These are phyloP conservation scores for Penicillium waksmanii DNA, from an alignment of 495 filamentous ascomycete genomes.

Conservation along the genomic window DNA sequence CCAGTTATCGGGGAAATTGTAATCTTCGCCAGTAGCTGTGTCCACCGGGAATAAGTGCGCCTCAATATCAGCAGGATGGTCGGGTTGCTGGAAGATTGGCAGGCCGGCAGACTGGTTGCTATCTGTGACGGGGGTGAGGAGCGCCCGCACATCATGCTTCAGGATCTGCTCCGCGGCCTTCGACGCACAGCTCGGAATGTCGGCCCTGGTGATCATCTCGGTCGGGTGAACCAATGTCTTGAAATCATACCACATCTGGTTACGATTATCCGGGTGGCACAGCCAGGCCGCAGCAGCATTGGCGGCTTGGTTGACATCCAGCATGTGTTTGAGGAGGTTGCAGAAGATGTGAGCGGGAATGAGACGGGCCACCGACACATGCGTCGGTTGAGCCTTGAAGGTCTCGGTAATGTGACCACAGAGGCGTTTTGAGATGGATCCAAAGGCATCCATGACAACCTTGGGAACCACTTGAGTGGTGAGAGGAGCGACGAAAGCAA, in stretches of 20 bases:
- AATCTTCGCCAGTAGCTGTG: slow-evolving; percentile 43
- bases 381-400: slow-evolving; percentile 77
- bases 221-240: slow-evolving; percentile 74
- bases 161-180: slow-evolving; percentile 65
- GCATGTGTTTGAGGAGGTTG: slow-evolving; percentile 77
- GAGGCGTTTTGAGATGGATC: slow-evolving; percentile 79
- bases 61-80: slow-evolving; percentile 41
- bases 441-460: slow-evolving; percentile 77
- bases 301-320: slow-evolving; percentile 89
- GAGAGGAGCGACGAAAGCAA: slow-evolving; percentile 80
- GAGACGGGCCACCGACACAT: slow-evolving; percentile 84
- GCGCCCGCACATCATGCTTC: slow-evolving; percentile 69
- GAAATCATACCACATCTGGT: slow-evolving; percentile 94
- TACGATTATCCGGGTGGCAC: slow-evolving; percentile 51
- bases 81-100: slow-evolving; percentile 47
- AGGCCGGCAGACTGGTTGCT: slow-evolving; percentile 34
- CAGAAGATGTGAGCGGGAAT: slow-evolving; percentile 89
- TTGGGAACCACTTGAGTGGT: slow-evolving; percentile 88
- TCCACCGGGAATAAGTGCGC: slow-evolving; percentile 43
- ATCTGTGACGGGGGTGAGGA: slow-evolving; percentile 58
- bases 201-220: slow-evolving; percentile 48
- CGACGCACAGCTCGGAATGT: slow-evolving; percentile 47
- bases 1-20: slow-evolving; percentile 83
- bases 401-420: slow-evolving; percentile 74
- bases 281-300: slow-evolving; percentile 54